Conservation (phyloP, 2,329 filamentous ascomycete genomes). For the Didymella glomerata region DNA sequence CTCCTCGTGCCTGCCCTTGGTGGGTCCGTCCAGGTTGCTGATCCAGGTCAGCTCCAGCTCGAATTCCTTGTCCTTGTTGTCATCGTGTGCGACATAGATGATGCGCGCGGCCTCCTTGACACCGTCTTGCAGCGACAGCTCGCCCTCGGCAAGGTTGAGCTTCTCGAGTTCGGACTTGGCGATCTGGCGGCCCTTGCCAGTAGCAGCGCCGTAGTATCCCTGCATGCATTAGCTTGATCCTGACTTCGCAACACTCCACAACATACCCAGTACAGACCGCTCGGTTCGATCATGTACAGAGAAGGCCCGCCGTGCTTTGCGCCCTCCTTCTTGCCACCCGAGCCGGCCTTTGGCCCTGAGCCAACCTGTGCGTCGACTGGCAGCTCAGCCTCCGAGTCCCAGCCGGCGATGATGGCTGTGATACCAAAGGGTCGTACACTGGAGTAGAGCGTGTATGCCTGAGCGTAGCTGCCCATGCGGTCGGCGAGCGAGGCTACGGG, state of each 20-base stretch:
- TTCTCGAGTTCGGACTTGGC: slow-evolving; percentile 99
- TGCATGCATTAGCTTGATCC: slow-evolving; percentile 39
- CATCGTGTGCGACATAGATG: slow-evolving; percentile 96
- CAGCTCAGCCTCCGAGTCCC: slow-evolving; percentile 86
- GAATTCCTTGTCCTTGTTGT: slow-evolving; percentile 99
- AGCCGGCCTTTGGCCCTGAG: slow-evolving; percentile 76
- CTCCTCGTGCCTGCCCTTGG: slow-evolving; percentile 90
- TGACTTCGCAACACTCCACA: background rate
- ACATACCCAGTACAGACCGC: slow-evolving; percentile 87
- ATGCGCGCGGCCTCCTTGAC: slow-evolving; percentile 97
- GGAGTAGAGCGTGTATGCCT: slow-evolving; percentile 97
- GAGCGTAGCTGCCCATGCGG: slow-evolving; percentile 94
- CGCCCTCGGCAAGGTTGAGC: slow-evolving; percentile 81
- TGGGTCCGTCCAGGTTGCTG: slow-evolving; percentile 82
- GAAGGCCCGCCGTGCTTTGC: slow-evolving; percentile 87
- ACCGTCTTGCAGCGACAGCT: slow-evolving; percentile 81
- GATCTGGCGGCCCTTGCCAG: slow-evolving; percentile 94
- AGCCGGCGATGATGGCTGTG: slow-evolving; percentile 91
- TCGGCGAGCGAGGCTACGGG: slow-evolving; percentile 86
- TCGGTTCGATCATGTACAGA: slow-evolving; percentile 99
- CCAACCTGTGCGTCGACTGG: slow-evolving; percentile 93
- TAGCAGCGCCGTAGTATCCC: slow-evolving; percentile 97
- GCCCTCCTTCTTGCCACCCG: slow-evolving; percentile 80
- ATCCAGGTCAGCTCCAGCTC: slow-evolving; percentile 99
- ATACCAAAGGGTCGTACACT: slow-evolving; percentile 97